A percentile compares a stretch with the other conserved stretches of the same genome.
phyloP scores from a whole-genome alignment of 2,329 filamentous ascomycete genomes.

The Graphilbum ipis-grandicollis region DNA sequence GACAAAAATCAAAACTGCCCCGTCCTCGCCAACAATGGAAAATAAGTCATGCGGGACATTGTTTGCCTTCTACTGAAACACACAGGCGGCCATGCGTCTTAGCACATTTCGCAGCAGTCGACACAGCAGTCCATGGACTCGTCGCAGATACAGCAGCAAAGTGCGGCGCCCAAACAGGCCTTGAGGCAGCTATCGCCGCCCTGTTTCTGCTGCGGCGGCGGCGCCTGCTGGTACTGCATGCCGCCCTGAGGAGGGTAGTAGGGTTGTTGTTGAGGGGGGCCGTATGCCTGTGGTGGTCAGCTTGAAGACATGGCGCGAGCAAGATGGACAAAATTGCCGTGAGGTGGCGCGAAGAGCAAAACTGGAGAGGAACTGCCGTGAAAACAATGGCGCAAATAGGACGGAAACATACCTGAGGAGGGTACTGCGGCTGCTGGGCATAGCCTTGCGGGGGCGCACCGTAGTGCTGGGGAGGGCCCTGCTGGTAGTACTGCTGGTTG shows the following conservation, averaged over 20 bases:
- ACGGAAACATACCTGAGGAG: slow-evolving; percentile 21
- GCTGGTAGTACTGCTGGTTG: slow-evolving; percentile 19
- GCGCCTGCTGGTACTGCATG: slow-evolving; percentile 28
- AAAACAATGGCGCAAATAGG: neutral
- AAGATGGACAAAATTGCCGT: neutral
- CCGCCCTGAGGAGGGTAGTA: slow-evolving; percentile 23
- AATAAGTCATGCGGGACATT: too few species aligned
- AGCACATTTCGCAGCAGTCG: slow-evolving; percentile 26
- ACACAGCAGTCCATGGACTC: slow-evolving; percentile 31
- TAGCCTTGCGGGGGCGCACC: slow-evolving; percentile 13
- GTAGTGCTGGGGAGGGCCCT: slow-evolving; percentile 14
- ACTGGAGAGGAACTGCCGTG: slow-evolving; percentile 2
- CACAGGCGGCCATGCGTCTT: too few species aligned
- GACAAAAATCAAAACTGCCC: too few species aligned
- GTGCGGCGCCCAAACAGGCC: slow-evolving; percentile 20
- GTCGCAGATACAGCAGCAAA: slow-evolving; percentile 33
- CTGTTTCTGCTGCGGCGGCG: slow-evolving; percentile 17
- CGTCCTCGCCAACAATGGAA: too few species aligned
- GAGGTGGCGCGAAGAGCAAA: neutral
- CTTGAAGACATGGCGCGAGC: too few species aligned
- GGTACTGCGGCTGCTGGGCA: slow-evolving; percentile 26
- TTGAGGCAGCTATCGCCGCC: slow-evolving; percentile 23
- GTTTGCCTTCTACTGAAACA: too few species aligned
- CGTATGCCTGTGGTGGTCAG: slow-evolving; percentile 17
- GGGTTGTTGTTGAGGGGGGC: slow-evolving; percentile 18